Evolutionary conservation across 345 rosid genomes (phyloP).

Genomic region (Cardiospermum halicacabum): DNA sequence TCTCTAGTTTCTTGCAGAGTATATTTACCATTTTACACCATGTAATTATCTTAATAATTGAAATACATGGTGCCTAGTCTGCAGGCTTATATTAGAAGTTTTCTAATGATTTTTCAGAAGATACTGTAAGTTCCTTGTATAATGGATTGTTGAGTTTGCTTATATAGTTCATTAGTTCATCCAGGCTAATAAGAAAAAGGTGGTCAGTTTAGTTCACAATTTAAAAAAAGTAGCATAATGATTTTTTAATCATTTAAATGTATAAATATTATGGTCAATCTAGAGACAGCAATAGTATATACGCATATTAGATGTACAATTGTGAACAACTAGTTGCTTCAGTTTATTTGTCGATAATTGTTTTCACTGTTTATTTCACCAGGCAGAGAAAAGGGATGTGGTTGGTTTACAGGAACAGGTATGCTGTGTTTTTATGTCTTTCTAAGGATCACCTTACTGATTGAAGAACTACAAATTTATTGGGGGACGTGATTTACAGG

Average conservation of each 20-base stretch:
- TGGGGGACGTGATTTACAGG: conserved; percentile 33
- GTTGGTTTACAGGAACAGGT: conserved; percentile 55
- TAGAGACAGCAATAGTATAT: not conserved
- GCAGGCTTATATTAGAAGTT: not conserved
- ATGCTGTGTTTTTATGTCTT: not conserved
- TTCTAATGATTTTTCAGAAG: not conserved
- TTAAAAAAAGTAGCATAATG: not conserved
- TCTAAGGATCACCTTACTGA: not conserved
- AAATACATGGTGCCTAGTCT: not conserved
- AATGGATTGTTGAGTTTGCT: not conserved
- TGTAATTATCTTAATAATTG: not conserved
- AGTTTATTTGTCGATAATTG: conserved; percentile 2
- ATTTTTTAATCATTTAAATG: not conserved
- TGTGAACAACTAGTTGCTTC: not conserved
- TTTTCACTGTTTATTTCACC: conserved; percentile 5
- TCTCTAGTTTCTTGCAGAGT: not conserved
- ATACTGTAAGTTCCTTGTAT: not conserved
- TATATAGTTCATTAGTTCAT: not conserved
- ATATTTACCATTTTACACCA: not conserved
- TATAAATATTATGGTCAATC: not conserved
- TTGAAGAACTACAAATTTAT: conserved; percentile 12
- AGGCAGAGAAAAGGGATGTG: conserved; percentile 34
- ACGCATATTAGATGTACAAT: not conserved
- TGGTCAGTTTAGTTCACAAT: not conserved
- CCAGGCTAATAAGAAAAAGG: not conserved